Conservation (phyloP, 306 rosid species). For the Alnus glutinosa region DNA sequence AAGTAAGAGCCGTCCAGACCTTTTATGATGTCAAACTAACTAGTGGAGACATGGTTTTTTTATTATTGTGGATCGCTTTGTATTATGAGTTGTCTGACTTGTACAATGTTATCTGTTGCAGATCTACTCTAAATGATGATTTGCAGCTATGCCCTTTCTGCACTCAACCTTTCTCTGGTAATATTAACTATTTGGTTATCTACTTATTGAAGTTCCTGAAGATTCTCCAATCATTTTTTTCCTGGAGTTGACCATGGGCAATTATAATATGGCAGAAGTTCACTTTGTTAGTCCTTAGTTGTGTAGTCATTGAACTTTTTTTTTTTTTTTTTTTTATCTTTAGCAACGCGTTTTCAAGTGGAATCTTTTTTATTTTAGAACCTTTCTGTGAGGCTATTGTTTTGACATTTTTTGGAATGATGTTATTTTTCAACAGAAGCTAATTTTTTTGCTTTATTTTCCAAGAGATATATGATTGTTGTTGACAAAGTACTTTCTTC, state of each 20-base stretch:
- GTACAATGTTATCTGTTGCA: slow-evolving; percentile 34
- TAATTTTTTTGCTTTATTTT: neutral
- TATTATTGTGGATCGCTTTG: slow-evolving; percentile 11
- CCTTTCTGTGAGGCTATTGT: neutral
- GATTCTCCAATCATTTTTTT: neutral
- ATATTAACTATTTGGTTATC: neutral
- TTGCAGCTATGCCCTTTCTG: slow-evolving; percentile 91
- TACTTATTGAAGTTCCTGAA: slow-evolving; percentile 5
- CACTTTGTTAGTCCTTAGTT: neutral
- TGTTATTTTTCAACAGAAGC: neutral
- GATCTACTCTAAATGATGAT: slow-evolving; percentile 76
- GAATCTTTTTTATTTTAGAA: neutral
- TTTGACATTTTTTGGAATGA: too few species aligned
- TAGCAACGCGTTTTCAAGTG: neutral
- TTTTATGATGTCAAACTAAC: slow-evolving; percentile 12
- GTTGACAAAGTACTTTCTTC: neutral
- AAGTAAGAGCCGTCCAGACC: slow-evolving; percentile 60
- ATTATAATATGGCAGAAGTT: neutral
- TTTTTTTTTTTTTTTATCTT: neutral
- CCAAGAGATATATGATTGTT: neutral
- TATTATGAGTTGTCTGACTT: neutral
- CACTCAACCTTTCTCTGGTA: slow-evolving; percentile 92
- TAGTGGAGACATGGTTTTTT: slow-evolving; percentile 19
- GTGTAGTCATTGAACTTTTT: neutral
- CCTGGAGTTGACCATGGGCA: neutral